Evolutionary conservation across 208 protist genomes (phyloP).

Genomic region (Trypanosoma conorhini): DNA sequence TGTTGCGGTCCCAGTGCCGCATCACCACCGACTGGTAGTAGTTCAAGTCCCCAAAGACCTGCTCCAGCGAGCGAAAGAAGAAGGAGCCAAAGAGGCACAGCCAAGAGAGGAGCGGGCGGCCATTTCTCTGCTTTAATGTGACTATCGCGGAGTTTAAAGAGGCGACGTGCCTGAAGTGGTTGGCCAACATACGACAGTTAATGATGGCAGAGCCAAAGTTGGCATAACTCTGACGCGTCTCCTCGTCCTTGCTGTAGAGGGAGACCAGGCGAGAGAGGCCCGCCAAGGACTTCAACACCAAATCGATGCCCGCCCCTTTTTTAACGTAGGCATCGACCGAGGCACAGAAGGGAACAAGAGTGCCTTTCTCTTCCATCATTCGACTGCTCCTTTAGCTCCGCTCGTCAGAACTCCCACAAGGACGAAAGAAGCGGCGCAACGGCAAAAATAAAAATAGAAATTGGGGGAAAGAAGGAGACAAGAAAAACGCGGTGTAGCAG

Average conservation of each 20-base stretch:
- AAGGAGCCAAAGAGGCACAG: constrained; percentile 53
- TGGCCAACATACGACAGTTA: constrained; percentile 89
- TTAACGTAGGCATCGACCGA: constrained; percentile 61
- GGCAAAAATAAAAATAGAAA: constrained; percentile 7
- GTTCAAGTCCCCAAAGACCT: constrained; percentile 80
- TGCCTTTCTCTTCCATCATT: constrained; percentile 7
- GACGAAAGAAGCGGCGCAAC: neutral
- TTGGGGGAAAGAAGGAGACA: neutral
- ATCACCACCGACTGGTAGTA: constrained; percentile 87
- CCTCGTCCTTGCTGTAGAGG: constrained; percentile 43
- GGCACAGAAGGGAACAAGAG: constrained; percentile 40
- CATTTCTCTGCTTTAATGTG: constrained; percentile 26
- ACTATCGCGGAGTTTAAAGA: constrained; percentile 41
- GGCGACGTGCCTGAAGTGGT: constrained; percentile 59
- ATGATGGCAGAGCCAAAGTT: constrained; percentile 65
- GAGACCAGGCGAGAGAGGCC: constrained; percentile 60
- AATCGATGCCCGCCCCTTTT: constrained; percentile 83
- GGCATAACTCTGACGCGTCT: constrained; percentile 38
- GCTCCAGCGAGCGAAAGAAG: constrained; percentile 75
- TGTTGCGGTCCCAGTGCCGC: constrained; percentile 61
- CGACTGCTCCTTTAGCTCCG: neutral
- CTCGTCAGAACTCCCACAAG: neutral
- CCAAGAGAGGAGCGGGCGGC: constrained; percentile 41
- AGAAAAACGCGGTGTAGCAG: neutral
- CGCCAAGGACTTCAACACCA: constrained; percentile 75